Conservation (phyloP, 352 stramenopile genomes). For the Thalassiosira oceanica region DNA sequence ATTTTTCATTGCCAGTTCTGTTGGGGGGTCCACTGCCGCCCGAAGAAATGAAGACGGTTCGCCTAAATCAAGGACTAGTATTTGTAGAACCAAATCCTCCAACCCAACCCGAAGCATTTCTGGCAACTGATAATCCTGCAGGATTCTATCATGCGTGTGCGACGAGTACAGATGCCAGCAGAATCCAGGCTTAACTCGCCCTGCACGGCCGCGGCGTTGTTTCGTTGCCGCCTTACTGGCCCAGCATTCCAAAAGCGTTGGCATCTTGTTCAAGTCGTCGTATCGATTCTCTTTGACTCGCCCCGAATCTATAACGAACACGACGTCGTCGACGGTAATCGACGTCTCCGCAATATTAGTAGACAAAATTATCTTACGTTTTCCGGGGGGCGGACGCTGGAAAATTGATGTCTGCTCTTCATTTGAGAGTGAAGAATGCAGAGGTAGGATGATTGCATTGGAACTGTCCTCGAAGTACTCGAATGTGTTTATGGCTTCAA, state of each 20-base stretch:
- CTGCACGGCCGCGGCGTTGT: conserved; percentile 82
- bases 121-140: conserved; percentile 85
- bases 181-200: conserved; percentile 88
- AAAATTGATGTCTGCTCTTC: conserved; percentile 92
- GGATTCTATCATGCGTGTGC: conserved; percentile 80
- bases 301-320: conserved; percentile 78
- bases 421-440: conserved; percentile 90
- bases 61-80: conserved; percentile 87
- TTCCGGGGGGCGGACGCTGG: conserved; percentile 72
- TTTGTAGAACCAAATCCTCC: conserved; percentile 93
- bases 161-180: conserved; percentile 88
- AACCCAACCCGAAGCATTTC: conserved; percentile 95
- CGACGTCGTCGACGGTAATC: conserved; percentile 92
- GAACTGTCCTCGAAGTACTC: conserved; percentile 37
- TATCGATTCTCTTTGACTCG: conserved; percentile 80
- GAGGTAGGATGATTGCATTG: conserved; percentile 79
- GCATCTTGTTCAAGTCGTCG: conserved; percentile 77
- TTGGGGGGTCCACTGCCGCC: conserved; percentile 90
- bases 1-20: conserved; percentile 85
- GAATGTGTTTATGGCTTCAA: conserved; percentile 47
- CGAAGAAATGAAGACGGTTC: conserved; percentile 86
- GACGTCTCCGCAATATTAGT: conserved; percentile 97
- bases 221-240: conserved; percentile 58
- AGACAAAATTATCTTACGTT: conserved; percentile 90
- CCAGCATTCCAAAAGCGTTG: conserved; percentile 79